Base-by-base conservation (phyloP, 2,329 filamentous ascomycete genomes). In the Mycosphaerella sp. region DNA sequence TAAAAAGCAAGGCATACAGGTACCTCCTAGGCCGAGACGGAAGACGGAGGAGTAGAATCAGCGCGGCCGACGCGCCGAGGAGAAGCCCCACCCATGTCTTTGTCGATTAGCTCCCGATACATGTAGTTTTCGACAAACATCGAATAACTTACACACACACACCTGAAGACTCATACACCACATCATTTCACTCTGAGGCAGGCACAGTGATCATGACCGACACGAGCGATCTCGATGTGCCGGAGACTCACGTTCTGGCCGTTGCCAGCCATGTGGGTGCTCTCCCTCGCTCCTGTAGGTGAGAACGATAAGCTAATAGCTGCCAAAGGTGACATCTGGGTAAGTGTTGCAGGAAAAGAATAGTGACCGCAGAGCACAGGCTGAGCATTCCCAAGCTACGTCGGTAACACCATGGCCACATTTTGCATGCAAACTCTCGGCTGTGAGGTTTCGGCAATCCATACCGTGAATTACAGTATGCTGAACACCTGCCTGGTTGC, bases 401-500 rank as follows among this genome's bases (percentile, higher is more conserved):
- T 98, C 62, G 93, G 93, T 48, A 98, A 98, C 71, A 95, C 92
- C 66, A 95, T 98, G 78, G 91, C 91, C 41, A 90, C 90, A 1
- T 95, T 95, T 68, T 89, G 91, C 62, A 86, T 98, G 79, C 92
- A 98, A 72, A 86, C 87, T 0, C 75, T 98, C 48, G 93, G 93
- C 45, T 96, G 90, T 68, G 92, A 98, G 66, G 92, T 96, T 6
- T 87, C 90, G 7, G 89, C 90, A 2, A 80, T 98, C 65, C 96
- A 98, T 70, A 98, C 93, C 0, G 93, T 98, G 6, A 87, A 98
- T 66, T 98, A 96, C 76, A 97, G 92, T 95, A 76, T 71, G 31
- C 14, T 29, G 40, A 11, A 12, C 4, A 26, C 11, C n/a, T 1
- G 8, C 8, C 4, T 12, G 11, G 32, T 36, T 12, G 8, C 11